Evolutionary conservation across 441 rosid species (phyloP), one percentile per base, ranked within the genome.

Genomic region (Metrosideros polymorpha): DNA sequence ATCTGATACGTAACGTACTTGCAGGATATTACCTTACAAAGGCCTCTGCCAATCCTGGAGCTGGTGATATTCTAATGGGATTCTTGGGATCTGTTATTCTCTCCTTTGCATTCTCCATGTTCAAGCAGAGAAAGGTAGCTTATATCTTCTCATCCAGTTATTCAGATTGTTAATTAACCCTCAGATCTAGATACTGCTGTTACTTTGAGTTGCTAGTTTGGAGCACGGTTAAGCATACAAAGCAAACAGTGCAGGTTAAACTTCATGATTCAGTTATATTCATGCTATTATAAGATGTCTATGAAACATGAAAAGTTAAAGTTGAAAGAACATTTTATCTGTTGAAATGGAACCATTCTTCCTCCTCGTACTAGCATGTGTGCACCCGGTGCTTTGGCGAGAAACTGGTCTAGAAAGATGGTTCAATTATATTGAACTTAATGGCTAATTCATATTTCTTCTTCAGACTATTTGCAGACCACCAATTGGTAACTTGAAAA

Each of bases 41-140:
- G 86, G 92, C 87, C 71, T 87, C 96, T 84, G 91, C 95, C 22
- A 92, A 97, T 92, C 99, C 99, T 14, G 99, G 99, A 85, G 99
- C 99, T 90, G 99, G 99, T 88, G 99, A 97, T 89, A 90, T 97
- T 35, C 89, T 97, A 83, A 96, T 97, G 99, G 99, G 98, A 63
- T 97, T 97, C 91, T 90, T 97, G 90, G 99, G 99, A 85, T 95
- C 99, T 84, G 99, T 97, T 39, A 97, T 97, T 87, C 97, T 97
- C 89, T 95, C 99, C 85, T 97, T 96, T 57, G 96, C 99, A 82
- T 97, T 97, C 90, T 94, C 99, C 84, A 97, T 96, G 99, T 97
- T 97, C 93, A 94, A 95, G 91, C 99, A 97, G 88, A 93, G 98
- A 91, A 96, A 95, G 99, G 99, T 96, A 87, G 61, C 19, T 85